Base-by-base conservation (phyloP, 1,139 yeast genomes). In the Magnusiomyces sp. region DNA sequence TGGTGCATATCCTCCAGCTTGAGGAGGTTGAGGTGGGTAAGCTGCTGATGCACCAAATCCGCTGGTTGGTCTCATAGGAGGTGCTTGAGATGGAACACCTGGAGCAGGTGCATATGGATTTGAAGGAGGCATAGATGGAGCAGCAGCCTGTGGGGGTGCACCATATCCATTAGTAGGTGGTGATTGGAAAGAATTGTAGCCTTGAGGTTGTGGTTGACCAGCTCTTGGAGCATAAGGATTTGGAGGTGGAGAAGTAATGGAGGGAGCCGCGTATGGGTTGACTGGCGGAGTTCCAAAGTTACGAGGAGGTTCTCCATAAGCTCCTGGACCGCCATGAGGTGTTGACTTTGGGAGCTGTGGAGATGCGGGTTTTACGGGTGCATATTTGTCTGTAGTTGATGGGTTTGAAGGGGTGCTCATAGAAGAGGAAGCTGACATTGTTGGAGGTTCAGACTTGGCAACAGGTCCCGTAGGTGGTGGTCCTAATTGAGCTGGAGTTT, bases 31-130 rank as follows among this genome's bases (percentile, higher is more conserved):
- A 27, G 55, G 55, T 16, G 44, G 32, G 9, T 50, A 45, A 16
- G 53, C 50, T 4, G 54, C 48, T 36, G 53, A 49, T 50, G 66
- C 62, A 5, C 66, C 68, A 17, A 63, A 64, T 16, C 67, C 65
- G 38, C 57, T 58, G 32, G 56, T 40, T 11, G 50, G 50, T 14
- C 50, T 45, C 2, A 40, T n/a, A 38, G 53, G 47, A 31, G 51
- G 49, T 16, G 48, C 17, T 11, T 16, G 56, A 40, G 54, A 50
- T 29, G 3, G 17, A 6, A 50, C 45, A 50, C 53, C 45, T 56
- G 56, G 51, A 37, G 46, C 38, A 14, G 55, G 50, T 10, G 57
- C 55, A 43, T 54, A 53, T 9, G 57, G 56, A 40, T 58, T 57
- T 13, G 62, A 52, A 10, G 59, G 55, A 16, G 57, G 53, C 14